Percentiles rank a stretch among this genome's conserved stretches.
phyloP scores from a whole-genome alignment of 257 asterid species.

The Rhazya stricta region DNA sequence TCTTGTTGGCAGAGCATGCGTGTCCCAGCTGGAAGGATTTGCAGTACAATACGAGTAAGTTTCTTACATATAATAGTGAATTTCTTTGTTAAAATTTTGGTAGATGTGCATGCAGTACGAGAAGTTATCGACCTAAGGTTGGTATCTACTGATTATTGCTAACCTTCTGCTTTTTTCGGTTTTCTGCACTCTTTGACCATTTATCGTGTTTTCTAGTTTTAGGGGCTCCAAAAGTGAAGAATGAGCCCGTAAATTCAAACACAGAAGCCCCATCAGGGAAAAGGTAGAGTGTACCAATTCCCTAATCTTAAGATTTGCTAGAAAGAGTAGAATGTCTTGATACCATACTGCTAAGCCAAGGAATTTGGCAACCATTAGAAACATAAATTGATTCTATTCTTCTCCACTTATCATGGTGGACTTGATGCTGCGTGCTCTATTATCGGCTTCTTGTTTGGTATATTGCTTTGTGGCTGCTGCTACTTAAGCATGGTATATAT shows the following conservation, averaged over 20 bases:
- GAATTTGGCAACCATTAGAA: conserved; percentile 6
- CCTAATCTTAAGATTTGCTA: background rate
- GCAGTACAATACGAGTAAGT: background rate
- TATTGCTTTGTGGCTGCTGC: conserved; percentile 4
- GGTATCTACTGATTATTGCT: background rate
- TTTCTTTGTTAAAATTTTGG: background rate
- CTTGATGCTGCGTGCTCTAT: background rate
- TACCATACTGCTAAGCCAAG: conserved; percentile 1
- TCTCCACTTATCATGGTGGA: conserved; percentile 9
- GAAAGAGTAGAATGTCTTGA: background rate
- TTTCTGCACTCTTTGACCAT: background rate
- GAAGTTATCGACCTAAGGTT: background rate
- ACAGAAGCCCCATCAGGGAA: background rate
- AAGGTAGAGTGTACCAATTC: background rate
- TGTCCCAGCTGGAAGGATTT: background rate
- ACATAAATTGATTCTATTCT: conserved; percentile 5
- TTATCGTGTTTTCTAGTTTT: background rate
- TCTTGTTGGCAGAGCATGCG: background rate
- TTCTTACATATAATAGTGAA: background rate
- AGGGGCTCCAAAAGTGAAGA: background rate
- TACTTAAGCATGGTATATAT: conserved; percentile 2
- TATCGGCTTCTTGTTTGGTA: background rate
- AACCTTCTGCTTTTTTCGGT: background rate
- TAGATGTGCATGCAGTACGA: background rate
- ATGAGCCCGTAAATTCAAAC: background rate